phyloP scores from a whole-genome alignment of 805 yeast species.

The Starmera quercuum region DNA sequence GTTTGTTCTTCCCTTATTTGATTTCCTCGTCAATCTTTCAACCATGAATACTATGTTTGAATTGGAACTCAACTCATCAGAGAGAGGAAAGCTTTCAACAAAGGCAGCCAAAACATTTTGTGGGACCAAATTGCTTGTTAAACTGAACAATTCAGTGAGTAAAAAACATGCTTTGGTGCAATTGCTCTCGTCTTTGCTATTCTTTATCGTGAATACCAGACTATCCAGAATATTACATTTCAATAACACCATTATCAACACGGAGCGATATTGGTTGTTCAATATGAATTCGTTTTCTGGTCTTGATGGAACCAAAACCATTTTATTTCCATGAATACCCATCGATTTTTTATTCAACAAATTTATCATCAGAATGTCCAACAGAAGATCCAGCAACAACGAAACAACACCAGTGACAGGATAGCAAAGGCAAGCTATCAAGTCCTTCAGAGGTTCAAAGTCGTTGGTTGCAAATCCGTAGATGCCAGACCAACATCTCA shows the following conservation, averaged over 20 bases:
- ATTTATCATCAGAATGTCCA: constrained; percentile 57
- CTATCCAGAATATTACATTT: constrained; percentile 45
- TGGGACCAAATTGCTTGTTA: constrained; percentile 51
- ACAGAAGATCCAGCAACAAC: constrained; percentile 61
- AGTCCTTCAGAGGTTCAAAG: constrained; percentile 45
- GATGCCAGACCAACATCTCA: constrained; percentile 75
- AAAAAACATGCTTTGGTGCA: constrained; percentile 56
- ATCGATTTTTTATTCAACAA: constrained; percentile 29
- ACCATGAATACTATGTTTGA: constrained; percentile 35
- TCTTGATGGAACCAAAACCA: constrained; percentile 19
- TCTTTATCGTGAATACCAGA: constrained; percentile 35
- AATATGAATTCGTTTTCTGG: constrained; percentile 36
- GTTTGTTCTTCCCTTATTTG: constrained; percentile 30
- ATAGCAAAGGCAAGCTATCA: constrained; percentile 54
- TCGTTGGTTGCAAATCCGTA: constrained; percentile 52
- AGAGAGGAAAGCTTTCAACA: background rate
- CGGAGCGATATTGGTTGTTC: constrained; percentile 58
- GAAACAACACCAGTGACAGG: constrained; percentile 52
- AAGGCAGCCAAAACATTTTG: constrained; percentile 25
- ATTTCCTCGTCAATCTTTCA: constrained; percentile 33
- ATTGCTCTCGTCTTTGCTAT: constrained; percentile 35
- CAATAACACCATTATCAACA: constrained; percentile 48
- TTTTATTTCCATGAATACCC: constrained; percentile 8
- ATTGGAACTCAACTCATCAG: constrained; percentile 3
- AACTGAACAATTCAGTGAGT: constrained; percentile 50